Evolutionary conservation across 805 yeast genomes (phyloP), one percentile per base, ranked within the genome.

Genomic region (Schwanniomyces polymorphus): DNA sequence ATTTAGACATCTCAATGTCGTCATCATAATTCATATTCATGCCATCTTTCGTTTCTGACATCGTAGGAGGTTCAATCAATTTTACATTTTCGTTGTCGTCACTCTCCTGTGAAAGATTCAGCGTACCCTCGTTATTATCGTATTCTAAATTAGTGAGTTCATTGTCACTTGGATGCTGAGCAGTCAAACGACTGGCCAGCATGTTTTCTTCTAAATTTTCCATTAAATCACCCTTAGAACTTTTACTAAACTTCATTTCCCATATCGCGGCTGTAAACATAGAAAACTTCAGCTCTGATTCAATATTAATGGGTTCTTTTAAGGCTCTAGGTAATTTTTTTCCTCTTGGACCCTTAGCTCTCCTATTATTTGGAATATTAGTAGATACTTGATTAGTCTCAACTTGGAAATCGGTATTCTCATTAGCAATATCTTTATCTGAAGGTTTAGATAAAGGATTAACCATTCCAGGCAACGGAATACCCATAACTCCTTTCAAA

Each of bases 301-400:
- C 72, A 8, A 70, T 60, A 25, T 50, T 59, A 1, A 70, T 64
- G 0, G 76, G 68, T 3, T 74, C 72, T 40, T 74, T 71, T 10
- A 83, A 79, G n/a, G 72, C 64, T 46, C 72, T 76, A 0, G 94
- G 94, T 44, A 86, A 65, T 56, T 80, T 82, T 50, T 88, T 79
- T 0, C 91, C 91, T 51, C 81, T 74, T 39, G 95, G 95, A 0
- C 92, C 94, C 54, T 70, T 83, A 0, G 84, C 85, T 57, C 92
- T 76, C 27, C 80, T 70, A 42, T 68, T 70, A 59, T 79, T 63
- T 23, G 40, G 42, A 9, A 26, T 7, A 14, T 11, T 41, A 17
- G 17, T 7, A 7, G 35, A 16, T 6, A 38, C 34, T 14, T 26
- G 34, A 16, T 47, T 16, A 2, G 46, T 46, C 5, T 54, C 55